Base-by-base conservation (phyloP, 768 basidiomycete species). In the Russula olivacea region DNA sequence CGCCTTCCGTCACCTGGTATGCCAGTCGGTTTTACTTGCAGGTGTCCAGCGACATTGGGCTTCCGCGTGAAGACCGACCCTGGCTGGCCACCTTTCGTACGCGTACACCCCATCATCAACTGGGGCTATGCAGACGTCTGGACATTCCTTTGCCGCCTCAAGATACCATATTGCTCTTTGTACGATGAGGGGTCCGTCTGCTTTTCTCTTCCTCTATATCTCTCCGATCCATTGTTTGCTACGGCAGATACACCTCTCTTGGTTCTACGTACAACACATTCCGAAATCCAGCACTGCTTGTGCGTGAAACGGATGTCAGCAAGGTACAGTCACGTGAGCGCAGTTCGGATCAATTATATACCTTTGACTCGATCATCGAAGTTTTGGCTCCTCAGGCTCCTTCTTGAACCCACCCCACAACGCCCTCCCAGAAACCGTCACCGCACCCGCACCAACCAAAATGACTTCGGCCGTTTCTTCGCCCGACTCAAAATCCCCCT, bases 211-310 rank as follows among this genome's bases (percentile, higher is more conserved):
- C 23, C 54, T 30, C 15, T 43, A 4, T 40, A 53, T 23, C 51
- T 55, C 3, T 47, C 25, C 58, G 43, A 64, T 50, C 54, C 34
- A 43, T 23, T 28, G 10, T 40, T 38, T 50, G 10, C 25, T 57
- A 19, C 6, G 14, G 9, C 66, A 96, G 94, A n/a, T 99, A 96
- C 74, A 99, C 97, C 2, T 98, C 96, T 5, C 83, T 99, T 21
- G 96, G 97, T 19, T 97, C 95, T 12, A 93, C 89, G 9, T 91
- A 84, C 75, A 97, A 98, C 75, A 98, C 97, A 0, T 88, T 87
- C 72, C 93, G 87, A 0, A 98, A 98, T 70, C 95, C 96, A 2
- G 86, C 91, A 1, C 83, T 98, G 3, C 77, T 72, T 50, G 60
- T 76, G 32, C 58, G 60, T 38, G 58, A 68, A 2, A 4, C 19